Base-by-base conservation (phyloP, 805 yeast genomes). In the Wickerhamiella azyma region DNA sequence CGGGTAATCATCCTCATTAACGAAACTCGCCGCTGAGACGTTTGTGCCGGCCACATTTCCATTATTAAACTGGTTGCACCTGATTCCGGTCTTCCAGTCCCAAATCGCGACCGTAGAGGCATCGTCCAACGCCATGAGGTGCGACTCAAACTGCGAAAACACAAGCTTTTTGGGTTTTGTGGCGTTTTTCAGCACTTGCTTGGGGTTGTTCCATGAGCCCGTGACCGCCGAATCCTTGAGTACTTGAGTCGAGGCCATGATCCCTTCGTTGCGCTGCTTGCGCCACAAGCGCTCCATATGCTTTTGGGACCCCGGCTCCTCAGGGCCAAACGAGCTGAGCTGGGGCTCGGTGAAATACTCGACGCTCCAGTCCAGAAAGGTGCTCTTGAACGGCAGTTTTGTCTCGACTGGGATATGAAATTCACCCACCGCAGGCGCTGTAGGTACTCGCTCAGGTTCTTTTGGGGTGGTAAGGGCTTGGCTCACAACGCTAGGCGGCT, bases 291-390 rank as follows among this genome's bases (percentile, higher is more conserved):
- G 69, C 52, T 76, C 79, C 30, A 83, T 77, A 55, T 84, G 85
- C 52, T 84, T 88, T 48, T 79, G 76, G 47, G 95, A 84, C 0
- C 97, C 97, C 0, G 94, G 92, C 60, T 86, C 95, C 55, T 89
- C 96, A 14, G 77, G 65, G 54, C 89, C 96, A 45, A 75, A 73
- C 48, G 76, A 79, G 9, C 84, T 77, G 80, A 88, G 80, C 59
- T 89, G 97, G 0, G 98, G 96, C 58, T 88, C 97, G 57, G 88
- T 94, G 66, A 89, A 92, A 58, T 86, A 88, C 60, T 92, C 98
- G 49, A 85, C 75, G 42, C 67, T 55, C 67, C 69, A 65, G 37
- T 67, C 67, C 46, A 65, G 58, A 54, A 68, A 65, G 9, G 58
- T 58, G 29, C 65, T 56, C 30, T 58, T 43, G 36, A 66, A 49